Evolutionary conservation across 495 filamentous ascomycete species (phyloP), one percentile per base, ranked within the genome.

Genomic region (Podospora australis): DNA sequence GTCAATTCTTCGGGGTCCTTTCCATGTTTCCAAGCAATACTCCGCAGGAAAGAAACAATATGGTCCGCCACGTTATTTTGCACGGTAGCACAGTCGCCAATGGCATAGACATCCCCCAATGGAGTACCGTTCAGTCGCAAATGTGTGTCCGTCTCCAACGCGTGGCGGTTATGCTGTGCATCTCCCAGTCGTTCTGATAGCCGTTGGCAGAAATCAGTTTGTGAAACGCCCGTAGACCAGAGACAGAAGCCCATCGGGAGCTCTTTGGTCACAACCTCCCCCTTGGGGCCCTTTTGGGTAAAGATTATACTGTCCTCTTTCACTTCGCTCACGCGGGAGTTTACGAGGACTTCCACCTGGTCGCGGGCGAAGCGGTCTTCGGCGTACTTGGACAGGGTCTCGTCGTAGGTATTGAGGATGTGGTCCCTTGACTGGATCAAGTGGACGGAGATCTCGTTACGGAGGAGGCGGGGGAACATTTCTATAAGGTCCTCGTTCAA

Each of bases 381-480:
- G 46, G 94, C 94, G 62, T 88, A 99, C 59, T 81, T 82, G 17
- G 89, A 95, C 1, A 99, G 74, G 0, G 88, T 83, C 66, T 97
- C 94, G 56, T 99, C 94, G 60, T 99, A 99, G 4, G 94, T 99
- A 68, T 99, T 99, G 17, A 99, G 71, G 49, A 99, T 99, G 58
- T 99, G 91, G 28, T 79, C 81, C 35, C 94, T 78, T 58, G 86
- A 91, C 57, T 99, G 94, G 48, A 99, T 94, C 30, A 99, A 74
- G 63, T 99, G 94, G 1, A 99, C 90, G 3, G 94, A 97, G 34
- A 97, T 90, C 64, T 99, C 90, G 57, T 96, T 96, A 35, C 94
- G 79, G 21, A 99, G 71, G 42, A 99, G 83, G 50, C 81, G 80
- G 4, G 94, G 94, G 67, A 95, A 99, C 49, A 82, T 78, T 39